Evolutionary conservation across 768 basidiomycete genomes (phyloP), one percentile per base, ranked within the genome.

Genomic region (Asterophora lycoperdoides): DNA sequence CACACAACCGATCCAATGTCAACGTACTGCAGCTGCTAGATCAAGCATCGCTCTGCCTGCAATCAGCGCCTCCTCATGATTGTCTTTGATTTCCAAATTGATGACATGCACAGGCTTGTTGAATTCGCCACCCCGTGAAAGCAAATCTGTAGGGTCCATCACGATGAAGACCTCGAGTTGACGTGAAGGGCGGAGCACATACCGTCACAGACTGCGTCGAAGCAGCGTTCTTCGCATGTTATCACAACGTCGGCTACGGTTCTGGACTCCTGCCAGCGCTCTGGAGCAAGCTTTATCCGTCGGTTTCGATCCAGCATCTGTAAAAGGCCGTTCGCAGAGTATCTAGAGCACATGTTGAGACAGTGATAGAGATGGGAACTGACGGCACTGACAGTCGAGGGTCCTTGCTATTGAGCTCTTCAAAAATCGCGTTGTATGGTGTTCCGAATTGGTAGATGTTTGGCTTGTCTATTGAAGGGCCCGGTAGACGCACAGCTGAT

Each of bases 141-240:
- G 73, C 11, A 99, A 71, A 69, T 99, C 96, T 93, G 53, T 3
- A 41, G n/a, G 5, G 10, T 23, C 23, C 9, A 8, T 10, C 13
- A 32, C 9, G 30, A 23, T 23, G 23, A 23, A 23, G 23, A 6
- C 23, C 3, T 6, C 23, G 23, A 23, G 23, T 23, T 23, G 6
- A 23, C 23, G 23, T 23, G 28, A 41, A 26, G 49, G 20, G 13
- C 32, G 38, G 19, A 15, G 28, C 29, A 55, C 81, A 60, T 59
- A 96, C 96, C 96, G 66, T 98, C 96, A 63, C 94, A 96, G 15
- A 99, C 96, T 0, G 93, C 89, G 63, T 99, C 96, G 65, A 93
- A 99, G 66, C 96, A 99, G 45, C 95, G 82, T 65, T 99, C 96
- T 71, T 98, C 96, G 65, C 96, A 99, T 5, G 96, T 99, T 61